These are phyloP conservation scores for Mychonastes homosphaera DNA, from an alignment of 139 green algal species.

Conservation along the genomic window DNA sequence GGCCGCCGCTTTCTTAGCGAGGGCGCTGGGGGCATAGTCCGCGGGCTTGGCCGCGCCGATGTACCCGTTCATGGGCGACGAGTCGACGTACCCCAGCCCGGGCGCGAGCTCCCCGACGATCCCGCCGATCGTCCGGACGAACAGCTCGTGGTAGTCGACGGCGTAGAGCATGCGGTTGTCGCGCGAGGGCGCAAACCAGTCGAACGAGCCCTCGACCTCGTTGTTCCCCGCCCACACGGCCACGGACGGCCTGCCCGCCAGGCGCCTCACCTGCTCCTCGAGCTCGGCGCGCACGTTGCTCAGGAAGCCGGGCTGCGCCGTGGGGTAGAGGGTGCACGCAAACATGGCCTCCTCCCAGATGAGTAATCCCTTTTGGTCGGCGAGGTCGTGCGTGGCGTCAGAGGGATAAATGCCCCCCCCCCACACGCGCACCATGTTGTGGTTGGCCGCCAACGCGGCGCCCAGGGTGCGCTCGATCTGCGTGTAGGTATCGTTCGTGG, in stretches of 20 bases:
- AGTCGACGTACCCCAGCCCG: slow-evolving; percentile 49
- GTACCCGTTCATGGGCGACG: slow-evolving; percentile 44
- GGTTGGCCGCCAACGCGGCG: slow-evolving; percentile 34
- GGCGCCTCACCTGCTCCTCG: slow-evolving; percentile 33
- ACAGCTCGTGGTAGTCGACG: slow-evolving; percentile 44
- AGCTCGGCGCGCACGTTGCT: slow-evolving; percentile 29
- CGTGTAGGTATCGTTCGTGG: slow-evolving; percentile 9
- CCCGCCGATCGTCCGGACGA: slow-evolving; percentile 35
- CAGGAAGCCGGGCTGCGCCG: slow-evolving; percentile 2
- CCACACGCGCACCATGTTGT: slow-evolving; percentile 79
- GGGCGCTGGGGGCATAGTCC: no score
- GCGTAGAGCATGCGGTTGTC: slow-evolving; percentile 41
- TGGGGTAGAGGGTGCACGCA: slow-evolving; percentile 42
- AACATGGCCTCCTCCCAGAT: slow-evolving; percentile 61
- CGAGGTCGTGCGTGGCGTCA: slow-evolving; percentile 55
- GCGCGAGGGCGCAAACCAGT: slow-evolving; percentile 12
- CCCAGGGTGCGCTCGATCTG: slow-evolving; percentile 31
- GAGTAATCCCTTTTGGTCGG: slow-evolving; percentile 56
- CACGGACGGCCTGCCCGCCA: slow-evolving; percentile 52
- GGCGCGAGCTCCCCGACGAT: slow-evolving; percentile 7
- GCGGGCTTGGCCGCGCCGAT: not conserved
- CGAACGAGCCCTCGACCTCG: slow-evolving; percentile 25
- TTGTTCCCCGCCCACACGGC: slow-evolving; percentile 67
- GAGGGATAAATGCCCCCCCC: slow-evolving; percentile 35
- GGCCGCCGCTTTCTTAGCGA: no score